Base-by-base conservation (phyloP, 495 filamentous ascomycete species). In the Hypoxylon perforatum region DNA sequence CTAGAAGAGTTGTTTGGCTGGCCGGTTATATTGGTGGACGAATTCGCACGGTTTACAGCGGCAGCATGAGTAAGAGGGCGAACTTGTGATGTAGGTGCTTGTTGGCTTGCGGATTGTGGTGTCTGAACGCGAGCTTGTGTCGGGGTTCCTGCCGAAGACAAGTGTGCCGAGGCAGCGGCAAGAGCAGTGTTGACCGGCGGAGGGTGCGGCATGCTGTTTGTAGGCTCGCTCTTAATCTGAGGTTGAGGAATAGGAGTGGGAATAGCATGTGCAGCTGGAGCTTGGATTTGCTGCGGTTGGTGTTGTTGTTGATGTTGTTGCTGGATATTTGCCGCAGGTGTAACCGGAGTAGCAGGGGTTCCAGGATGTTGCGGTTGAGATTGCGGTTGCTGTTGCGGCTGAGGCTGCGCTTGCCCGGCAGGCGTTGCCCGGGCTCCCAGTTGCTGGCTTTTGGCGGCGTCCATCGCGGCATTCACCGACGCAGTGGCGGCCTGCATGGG, bases 361-460 rank as follows among this genome's bases (percentile, higher is more conserved):
- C 67, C 65, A 11, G 63, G 63, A 4, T 61, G 70, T 52, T 58
- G 56, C 18, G 45, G 30, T 18, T 44, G 69, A 10, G 50, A 38
- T 33, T 56, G 54, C n/a, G 41, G 56, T 23, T 57, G 47, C 11
- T 25, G 44, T 44, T 72, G 71, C 50, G 53, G 74, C 35, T 63
- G 77, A 8, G 49, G 72, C 22, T 69, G 78, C 33, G 59, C 23
- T 14, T 70, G 68, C 8, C 63, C 69, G 0, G 57, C 21, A 18
- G 67, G 49, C 1, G 73, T 33, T 58, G 69, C 60, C 18, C 76
- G 76, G 54, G 62, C 75, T 36, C 73, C 73, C 55, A 82, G 51
- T 57, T 85, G 83, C 49, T 83, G 80, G 23, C 79, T 84, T 72
- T 83, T 82, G 41, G 82, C 83, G 8, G 80, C 80, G 57, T 85